These are phyloP conservation scores for Pythium plurisporium DNA, from an alignment of 352 stramenopile species.

Conservation along the genomic window DNA sequence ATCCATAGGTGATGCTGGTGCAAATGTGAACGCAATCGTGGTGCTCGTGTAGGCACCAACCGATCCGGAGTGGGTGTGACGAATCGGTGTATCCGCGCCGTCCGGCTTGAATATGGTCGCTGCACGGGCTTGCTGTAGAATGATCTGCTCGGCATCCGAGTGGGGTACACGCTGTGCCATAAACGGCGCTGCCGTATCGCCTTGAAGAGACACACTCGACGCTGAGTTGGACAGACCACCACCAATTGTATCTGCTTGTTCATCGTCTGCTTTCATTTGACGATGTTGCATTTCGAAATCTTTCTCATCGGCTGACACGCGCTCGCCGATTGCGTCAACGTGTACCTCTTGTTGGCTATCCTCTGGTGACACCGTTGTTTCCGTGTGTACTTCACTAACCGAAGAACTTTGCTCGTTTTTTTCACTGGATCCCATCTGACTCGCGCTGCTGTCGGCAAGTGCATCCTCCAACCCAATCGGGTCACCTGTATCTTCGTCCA, in stretches of 20 bases:
- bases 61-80: conserved; percentile 32
- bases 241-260: no score
- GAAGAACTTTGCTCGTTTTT: no score
- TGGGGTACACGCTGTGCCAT: conserved; percentile 2
- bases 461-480: not conserved
- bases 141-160: conserved; percentile 27
- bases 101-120: conserved; percentile 36
- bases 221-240: conserved; percentile 2
- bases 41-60: conserved; percentile 49
- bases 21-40: conserved; percentile 54
- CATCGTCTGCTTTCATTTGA: no score
- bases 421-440: no score
- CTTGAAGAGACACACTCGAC: not conserved
- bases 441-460: no score
- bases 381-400: no score
- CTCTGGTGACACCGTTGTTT: no score
- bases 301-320: no score
- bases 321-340: no score
- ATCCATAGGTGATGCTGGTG: conserved; percentile 34
- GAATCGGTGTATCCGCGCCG: conserved; percentile 35
- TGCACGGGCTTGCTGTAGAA: conserved; percentile 29
- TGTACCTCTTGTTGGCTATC: no score
- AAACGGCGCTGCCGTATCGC: not conserved
- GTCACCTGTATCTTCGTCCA: conserved; percentile 1
- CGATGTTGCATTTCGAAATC: no score